Conservation (phyloP, 345 rosid species). For the Gossypium raimondii region DNA sequence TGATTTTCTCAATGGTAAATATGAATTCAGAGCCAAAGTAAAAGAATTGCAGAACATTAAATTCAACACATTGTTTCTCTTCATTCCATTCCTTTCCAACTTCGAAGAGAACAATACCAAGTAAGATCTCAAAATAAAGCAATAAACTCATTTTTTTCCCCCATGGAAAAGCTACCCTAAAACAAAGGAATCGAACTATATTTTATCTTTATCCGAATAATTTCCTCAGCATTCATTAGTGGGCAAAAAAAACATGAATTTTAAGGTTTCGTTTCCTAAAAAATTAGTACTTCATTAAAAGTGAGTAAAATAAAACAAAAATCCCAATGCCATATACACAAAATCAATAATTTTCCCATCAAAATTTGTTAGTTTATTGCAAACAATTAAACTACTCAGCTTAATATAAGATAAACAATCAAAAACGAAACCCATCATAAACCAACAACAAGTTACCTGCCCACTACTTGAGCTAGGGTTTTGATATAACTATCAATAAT, state of each 20-base stretch:
- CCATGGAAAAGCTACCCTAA: not conserved
- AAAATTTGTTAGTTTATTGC: not conserved
- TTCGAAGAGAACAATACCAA: not conserved
- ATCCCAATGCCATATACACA: not conserved
- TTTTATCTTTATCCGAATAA: not conserved
- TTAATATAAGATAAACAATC: not conserved
- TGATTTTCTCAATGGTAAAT: not conserved
- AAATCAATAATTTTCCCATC: not conserved
- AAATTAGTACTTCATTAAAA: not conserved
- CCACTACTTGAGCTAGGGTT: conserved; percentile 60
- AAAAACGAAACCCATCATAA: not conserved
- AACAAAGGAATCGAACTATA: not conserved
- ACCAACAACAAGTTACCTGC: conserved; percentile 45
- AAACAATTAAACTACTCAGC: not conserved
- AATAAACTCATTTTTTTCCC: not conserved
- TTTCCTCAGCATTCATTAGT: not conserved
- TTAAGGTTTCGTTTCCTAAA: not conserved
- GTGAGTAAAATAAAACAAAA: not conserved
- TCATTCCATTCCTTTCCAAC: not conserved
- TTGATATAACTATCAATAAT: conserved; percentile 73
- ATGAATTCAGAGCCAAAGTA: not conserved
- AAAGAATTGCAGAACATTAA: not conserved
- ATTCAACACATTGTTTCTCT: not conserved
- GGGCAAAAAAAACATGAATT: not conserved
- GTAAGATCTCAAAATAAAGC: not conserved